These are phyloP conservation scores for Ceratocystis harringtonii DNA, from an alignment of 2,329 filamentous ascomycete species.

Conservation along the genomic window DNA sequence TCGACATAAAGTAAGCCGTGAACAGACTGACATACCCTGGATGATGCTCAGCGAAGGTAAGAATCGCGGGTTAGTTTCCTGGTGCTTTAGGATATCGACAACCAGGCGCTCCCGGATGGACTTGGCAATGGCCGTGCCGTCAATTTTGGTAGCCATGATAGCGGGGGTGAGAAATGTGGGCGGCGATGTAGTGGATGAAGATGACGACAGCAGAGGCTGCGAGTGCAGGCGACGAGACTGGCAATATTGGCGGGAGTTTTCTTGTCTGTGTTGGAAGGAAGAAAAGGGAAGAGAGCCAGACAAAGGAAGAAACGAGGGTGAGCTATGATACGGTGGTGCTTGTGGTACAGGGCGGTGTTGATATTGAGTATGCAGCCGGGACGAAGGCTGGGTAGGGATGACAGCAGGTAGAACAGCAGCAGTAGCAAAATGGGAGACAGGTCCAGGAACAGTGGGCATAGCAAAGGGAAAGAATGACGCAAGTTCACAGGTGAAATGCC, in stretches of 20 bases:
- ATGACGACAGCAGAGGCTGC: not conserved
- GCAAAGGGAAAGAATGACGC: not conserved
- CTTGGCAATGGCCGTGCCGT: constrained; percentile 91
- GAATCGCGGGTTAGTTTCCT: constrained; percentile 72
- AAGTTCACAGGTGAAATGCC: not conserved
- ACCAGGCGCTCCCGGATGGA: constrained; percentile 71
- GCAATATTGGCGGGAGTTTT: not conserved
- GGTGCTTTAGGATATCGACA: constrained; percentile 64
- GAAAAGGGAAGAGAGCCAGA: not conserved
- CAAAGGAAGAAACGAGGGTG: not conserved
- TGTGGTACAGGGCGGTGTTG: not conserved
- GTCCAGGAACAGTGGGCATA: not conserved
- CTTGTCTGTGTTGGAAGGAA: not conserved
- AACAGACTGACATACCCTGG: constrained; percentile 42
- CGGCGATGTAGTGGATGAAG: not conserved
- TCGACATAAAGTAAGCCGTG: not conserved
- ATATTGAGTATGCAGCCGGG: not conserved
- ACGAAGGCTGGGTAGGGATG: not conserved
- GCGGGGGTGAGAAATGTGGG: constrained; percentile 32
- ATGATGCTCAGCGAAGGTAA: constrained; percentile 85
- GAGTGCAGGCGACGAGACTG: not conserved
- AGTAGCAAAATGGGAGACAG: not conserved
- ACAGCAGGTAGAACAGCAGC: not conserved
- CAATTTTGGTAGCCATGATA: constrained; percentile 83
- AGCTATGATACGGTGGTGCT: not conserved